These are phyloP conservation scores for Pelargonium fulgidum DNA, from an alignment of 441 rosid genomes.

Conservation along the genomic window DNA sequence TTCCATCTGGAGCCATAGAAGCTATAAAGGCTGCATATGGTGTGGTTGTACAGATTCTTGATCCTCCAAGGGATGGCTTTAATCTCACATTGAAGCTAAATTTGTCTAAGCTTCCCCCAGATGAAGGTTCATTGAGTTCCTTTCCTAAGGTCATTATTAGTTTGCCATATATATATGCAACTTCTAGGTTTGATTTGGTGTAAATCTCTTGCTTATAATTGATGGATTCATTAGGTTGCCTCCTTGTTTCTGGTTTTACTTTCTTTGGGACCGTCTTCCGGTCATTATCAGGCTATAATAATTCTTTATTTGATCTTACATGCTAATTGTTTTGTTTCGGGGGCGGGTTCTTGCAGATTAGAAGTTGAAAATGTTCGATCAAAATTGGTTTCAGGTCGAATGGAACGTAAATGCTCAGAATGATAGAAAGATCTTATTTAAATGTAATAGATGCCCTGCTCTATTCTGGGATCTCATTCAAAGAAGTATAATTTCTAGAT, in stretches of 20 bases:
- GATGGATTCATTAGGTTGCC: neutral
- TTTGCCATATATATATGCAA: slow-evolving; percentile 25
- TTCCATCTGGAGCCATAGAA: slow-evolving; percentile 90
- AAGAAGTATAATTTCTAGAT: neutral
- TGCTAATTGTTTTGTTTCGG: neutral
- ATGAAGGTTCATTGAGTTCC: slow-evolving; percentile 69
- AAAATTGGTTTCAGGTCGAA: neutral
- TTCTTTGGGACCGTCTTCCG: neutral
- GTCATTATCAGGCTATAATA: neutral
- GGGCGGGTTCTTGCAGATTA: neutral
- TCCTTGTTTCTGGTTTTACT: neutral
- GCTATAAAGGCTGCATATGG: slow-evolving; percentile 80
- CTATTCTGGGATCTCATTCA: too few relatives aligned
- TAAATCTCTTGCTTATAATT: neutral
- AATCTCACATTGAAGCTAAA: slow-evolving; percentile 84
- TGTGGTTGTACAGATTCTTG: slow-evolving; percentile 75
- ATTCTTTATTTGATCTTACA: neutral
- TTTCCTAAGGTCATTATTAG: slow-evolving; percentile 43
- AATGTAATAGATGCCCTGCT: too few relatives aligned
- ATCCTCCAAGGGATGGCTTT: slow-evolving; percentile 95
- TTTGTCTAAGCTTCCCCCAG: slow-evolving; percentile 69
- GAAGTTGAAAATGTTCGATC: neutral
- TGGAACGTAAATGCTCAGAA: neutral
- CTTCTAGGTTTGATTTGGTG: neutral
- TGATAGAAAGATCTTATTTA: neutral